These are phyloP conservation scores for Fraxinus americana DNA, from an alignment of 257 asterid species.

Conservation along the genomic window DNA sequence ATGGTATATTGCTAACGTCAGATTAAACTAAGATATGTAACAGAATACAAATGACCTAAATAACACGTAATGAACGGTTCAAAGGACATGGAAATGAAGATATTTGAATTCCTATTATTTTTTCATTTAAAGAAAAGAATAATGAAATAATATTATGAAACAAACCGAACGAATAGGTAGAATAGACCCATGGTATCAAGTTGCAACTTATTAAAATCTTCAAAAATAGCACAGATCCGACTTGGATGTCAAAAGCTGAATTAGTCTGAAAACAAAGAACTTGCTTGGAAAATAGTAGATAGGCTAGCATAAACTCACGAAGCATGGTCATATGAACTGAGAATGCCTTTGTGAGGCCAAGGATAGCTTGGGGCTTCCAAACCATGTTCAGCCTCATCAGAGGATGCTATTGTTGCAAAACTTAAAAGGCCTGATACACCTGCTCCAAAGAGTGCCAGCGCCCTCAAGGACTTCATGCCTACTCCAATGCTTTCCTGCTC, in stretches of 20 bases:
- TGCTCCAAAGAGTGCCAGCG: constrained; percentile 47
- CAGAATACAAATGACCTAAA: background rate
- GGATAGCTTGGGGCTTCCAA: constrained; percentile 62
- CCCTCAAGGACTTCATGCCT: constrained; percentile 45
- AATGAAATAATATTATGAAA: constrained; percentile 10
- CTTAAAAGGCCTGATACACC: constrained; percentile 71
- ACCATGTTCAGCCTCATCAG: constrained; percentile 88
- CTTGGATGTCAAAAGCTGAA: constrained; percentile 11
- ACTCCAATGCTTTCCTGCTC: constrained; percentile 47
- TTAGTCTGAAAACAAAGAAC: constrained; percentile 5
- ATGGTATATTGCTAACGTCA: background rate
- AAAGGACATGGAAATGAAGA: background rate
- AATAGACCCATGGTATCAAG: background rate
- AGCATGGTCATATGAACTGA: constrained; percentile 76
- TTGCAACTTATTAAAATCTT: constrained; percentile 14
- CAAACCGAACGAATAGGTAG: constrained; percentile 3
- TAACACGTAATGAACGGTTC: background rate
- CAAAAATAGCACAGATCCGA: constrained; percentile 1
- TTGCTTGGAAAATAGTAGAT: constrained; percentile 15
- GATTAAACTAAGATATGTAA: background rate
- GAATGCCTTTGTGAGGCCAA: constrained; percentile 79
- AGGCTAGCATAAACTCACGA: constrained; percentile 52
- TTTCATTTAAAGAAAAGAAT: background rate
- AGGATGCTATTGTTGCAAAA: constrained; percentile 66
- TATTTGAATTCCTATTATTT: background rate